Evolutionary conservation across 345 rosid genomes (phyloP).

Genomic region (Brassica nigra): DNA sequence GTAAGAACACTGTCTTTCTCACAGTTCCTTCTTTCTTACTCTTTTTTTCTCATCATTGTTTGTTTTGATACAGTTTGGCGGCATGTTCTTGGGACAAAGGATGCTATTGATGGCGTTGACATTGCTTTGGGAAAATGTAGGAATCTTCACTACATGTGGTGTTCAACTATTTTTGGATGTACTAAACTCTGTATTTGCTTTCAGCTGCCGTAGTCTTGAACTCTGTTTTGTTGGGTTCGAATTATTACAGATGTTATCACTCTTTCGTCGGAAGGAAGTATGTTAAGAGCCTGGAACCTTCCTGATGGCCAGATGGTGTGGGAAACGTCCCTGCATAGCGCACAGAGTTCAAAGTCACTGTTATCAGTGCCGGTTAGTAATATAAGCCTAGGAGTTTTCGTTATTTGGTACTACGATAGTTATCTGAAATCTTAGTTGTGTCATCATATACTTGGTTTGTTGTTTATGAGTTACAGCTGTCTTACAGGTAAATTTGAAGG

Average conservation of each 20-base stretch:
- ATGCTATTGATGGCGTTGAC: constrained; percentile 70
- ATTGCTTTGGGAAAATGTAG: constrained; percentile 88
- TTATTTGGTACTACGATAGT: background rate
- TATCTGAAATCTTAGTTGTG: background rate
- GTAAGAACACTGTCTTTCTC: constrained; percentile 44
- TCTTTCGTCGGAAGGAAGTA: constrained; percentile 80
- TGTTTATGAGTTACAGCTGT: constrained; percentile 11
- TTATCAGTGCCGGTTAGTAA: constrained; percentile 66
- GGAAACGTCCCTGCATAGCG: constrained; percentile 72
- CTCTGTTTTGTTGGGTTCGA: background rate
- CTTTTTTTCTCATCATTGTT: background rate
- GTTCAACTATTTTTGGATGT: constrained; percentile 11
- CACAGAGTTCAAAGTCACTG: constrained; percentile 60
- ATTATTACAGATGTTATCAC: constrained; percentile 73
- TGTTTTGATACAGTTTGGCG: constrained; percentile 77
- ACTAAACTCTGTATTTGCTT: background rate
- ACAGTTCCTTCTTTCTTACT: constrained; percentile 1
- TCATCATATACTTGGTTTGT: constrained; percentile 2
- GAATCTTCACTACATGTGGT: background rate
- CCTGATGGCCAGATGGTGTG: constrained; percentile 99
- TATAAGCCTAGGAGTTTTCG: background rate
- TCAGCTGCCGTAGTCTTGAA: background rate
- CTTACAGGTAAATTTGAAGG: constrained; percentile 65
- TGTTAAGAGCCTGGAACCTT: constrained; percentile 94
- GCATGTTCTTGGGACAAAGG: constrained; percentile 75